Percentiles rank a stretch among this genome's conserved stretches.
Evolutionary conservation across 352 stramenopile species (phyloP).

Genomic region (Pythium rhizo-oryzae): DNA sequence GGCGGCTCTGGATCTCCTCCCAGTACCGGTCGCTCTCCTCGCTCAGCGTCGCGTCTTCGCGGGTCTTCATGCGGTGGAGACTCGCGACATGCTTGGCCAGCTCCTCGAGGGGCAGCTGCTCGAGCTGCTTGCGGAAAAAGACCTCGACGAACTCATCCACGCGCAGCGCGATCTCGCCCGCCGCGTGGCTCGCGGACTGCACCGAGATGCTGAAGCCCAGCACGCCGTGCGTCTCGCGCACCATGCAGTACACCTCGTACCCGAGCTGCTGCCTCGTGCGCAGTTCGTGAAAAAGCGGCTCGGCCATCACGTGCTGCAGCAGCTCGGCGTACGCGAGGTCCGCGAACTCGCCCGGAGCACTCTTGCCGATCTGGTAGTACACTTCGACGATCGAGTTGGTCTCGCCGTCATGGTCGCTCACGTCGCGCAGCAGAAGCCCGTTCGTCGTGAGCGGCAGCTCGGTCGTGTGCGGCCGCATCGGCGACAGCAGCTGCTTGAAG

Average conservation of each 20-base stretch:
- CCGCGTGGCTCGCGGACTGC: conserved; percentile 65
- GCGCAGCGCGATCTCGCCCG: conserved; percentile 54
- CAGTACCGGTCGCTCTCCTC: conserved; percentile 73
- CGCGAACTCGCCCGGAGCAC: conserved; percentile 27
- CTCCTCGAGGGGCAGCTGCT: conserved; percentile 25
- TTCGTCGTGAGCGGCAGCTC: conserved; percentile 54
- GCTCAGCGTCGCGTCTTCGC: conserved; percentile 49
- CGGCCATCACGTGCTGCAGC: conserved; percentile 75
- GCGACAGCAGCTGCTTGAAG: conserved; percentile 29
- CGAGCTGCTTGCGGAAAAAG: conserved; percentile 42
- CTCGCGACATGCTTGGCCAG: conserved; percentile 57
- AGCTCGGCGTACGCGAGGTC: conserved; percentile 70
- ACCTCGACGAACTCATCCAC: conserved; percentile 71
- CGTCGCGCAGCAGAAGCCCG: conserved; percentile 56
- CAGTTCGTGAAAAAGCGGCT: conserved; percentile 83
- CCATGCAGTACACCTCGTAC: conserved; percentile 78
- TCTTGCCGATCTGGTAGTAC: conserved; percentile 82
- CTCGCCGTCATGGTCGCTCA: conserved; percentile 68
- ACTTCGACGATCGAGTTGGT: conserved; percentile 82
- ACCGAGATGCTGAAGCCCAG: conserved; percentile 72
- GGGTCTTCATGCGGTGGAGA: conserved; percentile 46
- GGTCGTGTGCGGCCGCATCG: conserved; percentile 45
- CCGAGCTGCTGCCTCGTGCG: conserved; percentile 83
- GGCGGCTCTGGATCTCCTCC: conserved; percentile 69
- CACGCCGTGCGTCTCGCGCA: conserved; percentile 76